Evolutionary conservation across 2,329 filamentous ascomycete genomes (phyloP).

Genomic region (Zymoseptoria ardabiliae): DNA sequence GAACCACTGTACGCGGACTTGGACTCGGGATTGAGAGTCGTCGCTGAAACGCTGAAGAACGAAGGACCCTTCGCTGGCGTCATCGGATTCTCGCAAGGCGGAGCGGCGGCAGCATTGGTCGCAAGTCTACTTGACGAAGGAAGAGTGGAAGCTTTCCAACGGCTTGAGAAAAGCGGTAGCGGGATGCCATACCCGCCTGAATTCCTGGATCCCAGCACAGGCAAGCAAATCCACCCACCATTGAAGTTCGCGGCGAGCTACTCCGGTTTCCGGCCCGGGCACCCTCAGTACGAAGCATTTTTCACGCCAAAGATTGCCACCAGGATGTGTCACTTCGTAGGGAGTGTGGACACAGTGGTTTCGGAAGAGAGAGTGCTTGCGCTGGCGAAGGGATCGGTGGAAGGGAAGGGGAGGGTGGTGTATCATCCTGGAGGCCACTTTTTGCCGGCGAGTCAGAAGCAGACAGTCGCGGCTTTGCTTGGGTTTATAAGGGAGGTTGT

Average conservation of each 20-base stretch:
- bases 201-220: constrained; percentile 36
- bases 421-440: constrained; percentile 88
- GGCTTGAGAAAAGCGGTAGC: constrained; percentile 25
- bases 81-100: constrained; percentile 77
- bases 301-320: constrained; percentile 71
- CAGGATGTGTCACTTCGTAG: constrained; percentile 73
- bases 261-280: constrained; percentile 64
- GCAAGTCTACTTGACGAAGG: constrained; percentile 61
- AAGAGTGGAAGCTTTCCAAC: constrained; percentile 43
- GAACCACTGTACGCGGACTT: constrained; percentile 58
- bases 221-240: constrained; percentile 42
- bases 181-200: constrained; percentile 47
- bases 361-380: constrained; percentile 64
- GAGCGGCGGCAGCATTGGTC: constrained; percentile 63
- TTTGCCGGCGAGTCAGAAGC: constrained; percentile 68
- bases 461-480: constrained; percentile 69
- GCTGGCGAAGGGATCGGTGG: constrained; percentile 59
- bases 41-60: constrained; percentile 56
- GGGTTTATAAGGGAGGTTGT: constrained; percentile 58
- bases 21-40: constrained; percentile 55
- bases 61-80: constrained; percentile 69
- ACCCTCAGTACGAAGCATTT: constrained; percentile 56
- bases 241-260: constrained; percentile 69
- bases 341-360: constrained; percentile 79
- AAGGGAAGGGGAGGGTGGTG: constrained; percentile 45